Percentiles rank a stretch among this genome's conserved stretches.
Conservation (phyloP, 2,329 filamentous ascomycete species). For the Erysiphe pulchra region DNA sequence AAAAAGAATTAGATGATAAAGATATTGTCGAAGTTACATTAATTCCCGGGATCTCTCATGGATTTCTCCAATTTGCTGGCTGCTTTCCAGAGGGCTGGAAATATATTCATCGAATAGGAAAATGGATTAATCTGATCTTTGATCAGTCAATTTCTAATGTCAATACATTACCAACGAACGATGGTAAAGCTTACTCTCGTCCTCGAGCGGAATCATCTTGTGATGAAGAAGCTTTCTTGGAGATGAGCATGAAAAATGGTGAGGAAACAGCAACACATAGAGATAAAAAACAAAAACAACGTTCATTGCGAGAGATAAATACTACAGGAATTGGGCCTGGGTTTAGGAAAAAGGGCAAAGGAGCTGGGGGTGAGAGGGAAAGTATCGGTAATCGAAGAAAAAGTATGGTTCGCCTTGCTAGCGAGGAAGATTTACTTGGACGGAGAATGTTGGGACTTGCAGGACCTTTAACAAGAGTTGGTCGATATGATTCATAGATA, state of each 20-base stretch:
- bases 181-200: conserved; percentile 3
- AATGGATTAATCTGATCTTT: conserved; percentile 67
- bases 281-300: conserved; percentile 9
- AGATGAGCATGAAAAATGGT: conserved; percentile 38
- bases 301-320: conserved; percentile 6
- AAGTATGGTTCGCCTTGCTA: conserved; percentile 25
- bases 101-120: conserved; percentile 51
- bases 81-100: conserved; percentile 81
- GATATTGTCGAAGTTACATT: conserved; percentile 61
- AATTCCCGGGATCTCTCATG: conserved; percentile 74
- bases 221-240: conserved; percentile 58
- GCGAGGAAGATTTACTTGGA: conserved; percentile 28
- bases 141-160: conserved; percentile 10
- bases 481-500: conserved; percentile 2
- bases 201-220: conserved; percentile 17
- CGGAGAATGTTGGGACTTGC: conserved; percentile 28
- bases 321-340: background rate
- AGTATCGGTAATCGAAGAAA: conserved; percentile 8
- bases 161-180: conserved; percentile 16
- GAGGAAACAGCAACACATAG: conserved; percentile 7
- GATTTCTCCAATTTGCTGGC: conserved; percentile 74
- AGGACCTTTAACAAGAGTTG: conserved; percentile 22
- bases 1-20: conserved; percentile 38
- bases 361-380: conserved; percentile 12
- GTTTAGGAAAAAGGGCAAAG: conserved; percentile 1